Percentiles rank a stretch among this genome's conserved stretches.
These are phyloP conservation scores for Sanghuangporus weigelae DNA, from an alignment of 1,284 basidiomycete genomes.

Conservation along the genomic window DNA sequence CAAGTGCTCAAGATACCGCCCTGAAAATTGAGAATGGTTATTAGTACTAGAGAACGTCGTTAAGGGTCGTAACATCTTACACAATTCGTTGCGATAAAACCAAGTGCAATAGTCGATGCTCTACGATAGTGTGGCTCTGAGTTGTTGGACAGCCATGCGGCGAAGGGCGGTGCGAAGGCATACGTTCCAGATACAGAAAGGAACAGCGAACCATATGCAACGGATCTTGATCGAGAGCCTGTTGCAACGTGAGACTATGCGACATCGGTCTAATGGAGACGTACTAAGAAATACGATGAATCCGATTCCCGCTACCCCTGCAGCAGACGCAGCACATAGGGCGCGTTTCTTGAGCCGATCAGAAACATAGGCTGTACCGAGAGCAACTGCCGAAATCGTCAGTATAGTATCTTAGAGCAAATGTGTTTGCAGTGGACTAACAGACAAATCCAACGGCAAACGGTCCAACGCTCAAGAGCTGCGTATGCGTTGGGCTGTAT, in stretches of 20 bases:
- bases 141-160: slow-evolving; percentile 17
- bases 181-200: slow-evolving; percentile 14
- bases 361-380: slow-evolving; percentile 6
- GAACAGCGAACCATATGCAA: slow-evolving; percentile 15
- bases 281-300: slow-evolving; percentile 10
- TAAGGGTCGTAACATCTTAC: not conserved
- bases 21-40: slow-evolving; percentile 17
- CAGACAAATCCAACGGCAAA: slow-evolving; percentile 29
- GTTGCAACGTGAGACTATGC: not conserved
- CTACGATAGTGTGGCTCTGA: slow-evolving; percentile 15
- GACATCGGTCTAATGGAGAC: not conserved
- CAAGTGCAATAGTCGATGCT: slow-evolving; percentile 11
- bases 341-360: slow-evolving; percentile 6
- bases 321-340: not conserved
- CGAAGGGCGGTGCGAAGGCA: slow-evolving; percentile 5
- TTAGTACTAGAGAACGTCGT: not conserved
- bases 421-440: slow-evolving; percentile 16
- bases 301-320: slow-evolving; percentile 1
- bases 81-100: slow-evolving; percentile 12
- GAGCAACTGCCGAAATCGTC: slow-evolving; percentile 1
- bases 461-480: slow-evolving; percentile 31
- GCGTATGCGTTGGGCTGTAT: slow-evolving; percentile 28
- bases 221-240: not conserved
- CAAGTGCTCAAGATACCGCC: slow-evolving; percentile 36
- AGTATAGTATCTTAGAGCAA: not conserved